A percentile compares a stretch with the other conserved stretches of the same genome.
Conservation (phyloP, 2,329 filamentous ascomycete genomes). For the Penicillium sp. region DNA sequence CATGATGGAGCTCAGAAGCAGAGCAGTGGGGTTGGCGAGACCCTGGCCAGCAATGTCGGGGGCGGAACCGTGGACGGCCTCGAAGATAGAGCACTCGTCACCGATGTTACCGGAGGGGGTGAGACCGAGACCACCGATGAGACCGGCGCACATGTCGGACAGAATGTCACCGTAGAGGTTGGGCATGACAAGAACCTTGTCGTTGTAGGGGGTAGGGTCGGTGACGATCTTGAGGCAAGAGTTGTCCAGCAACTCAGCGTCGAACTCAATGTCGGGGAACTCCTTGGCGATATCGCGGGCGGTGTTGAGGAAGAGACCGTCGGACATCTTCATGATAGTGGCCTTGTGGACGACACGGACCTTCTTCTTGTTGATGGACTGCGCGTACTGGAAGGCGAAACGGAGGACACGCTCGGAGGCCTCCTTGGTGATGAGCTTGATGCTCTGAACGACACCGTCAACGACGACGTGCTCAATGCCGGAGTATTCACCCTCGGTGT, state of each 20-base stretch:
- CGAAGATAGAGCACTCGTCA: slow-evolving; percentile 99
- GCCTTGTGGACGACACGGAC: slow-evolving; percentile 99
- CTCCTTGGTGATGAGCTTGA: slow-evolving; percentile 97
- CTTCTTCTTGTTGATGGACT: slow-evolving; percentile 91
- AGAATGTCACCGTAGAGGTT: slow-evolving; percentile 99
- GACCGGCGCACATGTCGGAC: slow-evolving; percentile 98
- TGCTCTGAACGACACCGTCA: slow-evolving; percentile 96
- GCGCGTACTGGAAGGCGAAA: slow-evolving; percentile 97
- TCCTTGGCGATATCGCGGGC: slow-evolving; percentile 88
- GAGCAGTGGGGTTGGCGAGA: slow-evolving; percentile 94
- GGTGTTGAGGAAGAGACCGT: slow-evolving; percentile 93
- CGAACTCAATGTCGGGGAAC: slow-evolving; percentile 93
- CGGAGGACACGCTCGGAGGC: slow-evolving; percentile 93
- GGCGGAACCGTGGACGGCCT: slow-evolving; percentile 96
- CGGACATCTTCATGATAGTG: slow-evolving; percentile 99
- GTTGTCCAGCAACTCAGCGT: slow-evolving; percentile 98
- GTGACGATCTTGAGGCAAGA: slow-evolving; percentile 98
- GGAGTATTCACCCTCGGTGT: slow-evolving; percentile 99
- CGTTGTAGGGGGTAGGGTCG: slow-evolving; percentile 94
- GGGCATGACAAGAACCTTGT: slow-evolving; percentile 96
- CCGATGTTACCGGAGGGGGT: slow-evolving; percentile 98
- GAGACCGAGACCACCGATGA: slow-evolving; percentile 95
- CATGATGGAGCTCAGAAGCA: slow-evolving; percentile 96
- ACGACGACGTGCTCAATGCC: slow-evolving; percentile 98
- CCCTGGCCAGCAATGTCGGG: slow-evolving; percentile 96